Evolutionary conservation across 768 basidiomycete genomes (phyloP), one percentile per base, ranked within the genome.

Genomic region (Rhizopogon salebrosus): DNA sequence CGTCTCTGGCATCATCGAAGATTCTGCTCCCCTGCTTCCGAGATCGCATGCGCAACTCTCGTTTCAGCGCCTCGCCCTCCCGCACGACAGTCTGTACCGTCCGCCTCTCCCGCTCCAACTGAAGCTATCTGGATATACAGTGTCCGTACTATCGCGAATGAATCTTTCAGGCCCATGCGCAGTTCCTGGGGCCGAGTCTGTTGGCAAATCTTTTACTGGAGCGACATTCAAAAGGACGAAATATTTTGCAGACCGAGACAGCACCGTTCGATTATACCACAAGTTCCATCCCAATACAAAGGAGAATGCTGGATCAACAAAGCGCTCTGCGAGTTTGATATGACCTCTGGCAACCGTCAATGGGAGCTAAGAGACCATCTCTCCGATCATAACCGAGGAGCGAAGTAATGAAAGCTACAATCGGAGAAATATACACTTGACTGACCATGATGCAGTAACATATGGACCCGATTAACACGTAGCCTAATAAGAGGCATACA

Each of bases 61-160:
- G 71, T 72, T 98, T 95, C 20, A 95, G 76, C 9, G 75, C 77
- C 62, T 92, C 91, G 14, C 93, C 92, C 65, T 95, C 91, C 52
- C 79, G 76, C 1, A 94, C 93, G 7, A 95, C 92, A 2, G 83
- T 81, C 51, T 86, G 83, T 62, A 93, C 73, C 10, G 64, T 72
- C 62, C 84, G 83, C 23, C 84, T 74, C 58, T 78, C 73, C 43
- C 77, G 74, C 63, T 92, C 89, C 22, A 80, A 77, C 57, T 78
- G 78, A 8, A 93, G 71, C 59, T 83, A 94, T 89, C 40, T 76
- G 67, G 2, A 83, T 70, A 60, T 89, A 91, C 69, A 87, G 75
- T 14, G 66, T 69, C 53, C 83, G 80, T 3, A 87, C 79, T 0
- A 75, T 72, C 2, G 65, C 54, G 10, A 92, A 70, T 0, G 84